Base-by-base conservation (phyloP, 441 rosid species). In the Erodium chrysanthum region DNA sequence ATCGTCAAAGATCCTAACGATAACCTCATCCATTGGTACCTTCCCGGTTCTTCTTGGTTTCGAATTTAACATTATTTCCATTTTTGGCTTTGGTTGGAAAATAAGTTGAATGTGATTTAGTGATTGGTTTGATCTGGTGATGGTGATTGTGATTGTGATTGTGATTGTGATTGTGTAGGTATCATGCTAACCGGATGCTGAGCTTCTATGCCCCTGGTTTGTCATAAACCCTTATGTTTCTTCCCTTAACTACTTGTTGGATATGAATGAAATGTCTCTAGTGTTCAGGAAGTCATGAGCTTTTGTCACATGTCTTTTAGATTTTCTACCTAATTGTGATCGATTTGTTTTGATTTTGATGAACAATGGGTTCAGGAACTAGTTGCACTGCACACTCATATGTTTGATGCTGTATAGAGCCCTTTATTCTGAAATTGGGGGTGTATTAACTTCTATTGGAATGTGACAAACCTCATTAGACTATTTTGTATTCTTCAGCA, bases 141-240 rank as follows among this genome's bases (percentile, higher is more conserved):
- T 7, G 62, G 67, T 70, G 29, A 22, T 52, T 68, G 68, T 71
- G 0, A 12, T 69, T 4, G 14, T 21, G 17, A 33, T 7, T 2
- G 7, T 0, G 18, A 9, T 7, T 65, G 67, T 70, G 29, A 22
- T 52, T 68, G 68, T 71, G 0, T 72, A 92, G 98, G 98, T 89
- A 75, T 80, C 97, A 93, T 72, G 98, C 98, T 69, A 93, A 93
- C 74, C 92, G 97, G 69, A 93, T 93, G 97, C 70, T 93, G 71
- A 93, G 97, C 86, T 93, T 93, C 87, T 88, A 84, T 66, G 97
- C 98, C 27, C 96, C 98, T 31, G 98, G 98, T 91, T 73, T 70
- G 88, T 79, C 42, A 37, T 37, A 14, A 48, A n/a, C 63, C 52
- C 0, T 18, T 37, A 37, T 60, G 50, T 67, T 58, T 56, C 23